Evolutionary conservation across 2,329 filamentous ascomycete species (phyloP).

Genomic region (Nannizziopsis barbatae): DNA sequence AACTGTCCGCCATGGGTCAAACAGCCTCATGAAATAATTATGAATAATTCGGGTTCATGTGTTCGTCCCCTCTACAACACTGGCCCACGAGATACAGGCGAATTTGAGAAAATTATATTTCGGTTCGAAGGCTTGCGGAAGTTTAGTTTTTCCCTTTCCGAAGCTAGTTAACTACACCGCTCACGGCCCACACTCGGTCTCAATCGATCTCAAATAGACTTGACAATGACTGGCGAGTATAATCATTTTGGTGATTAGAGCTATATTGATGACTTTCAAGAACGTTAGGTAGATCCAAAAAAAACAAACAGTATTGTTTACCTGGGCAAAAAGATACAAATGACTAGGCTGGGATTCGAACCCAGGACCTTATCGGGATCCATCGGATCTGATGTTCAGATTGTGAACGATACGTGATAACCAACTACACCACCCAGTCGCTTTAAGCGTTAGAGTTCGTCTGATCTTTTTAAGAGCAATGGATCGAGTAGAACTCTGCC

Average conservation of each 20-base stretch:
- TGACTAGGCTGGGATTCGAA: slow-evolving; percentile 16
- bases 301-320: background rate
- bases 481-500: too few relatives aligned
- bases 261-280: too few relatives aligned
- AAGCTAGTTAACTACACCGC: background rate
- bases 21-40: background rate
- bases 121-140: background rate
- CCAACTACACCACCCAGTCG: slow-evolving; percentile 16
- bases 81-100: background rate
- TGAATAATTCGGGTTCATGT: background rate
- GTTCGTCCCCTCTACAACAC: background rate
- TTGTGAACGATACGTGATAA: slow-evolving; percentile 15
- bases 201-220: background rate
- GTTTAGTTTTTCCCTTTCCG: background rate
- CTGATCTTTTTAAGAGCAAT: background rate
- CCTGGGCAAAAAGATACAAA: slow-evolving; percentile 2
- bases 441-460: background rate
- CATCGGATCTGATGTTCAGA: slow-evolving; percentile 4
- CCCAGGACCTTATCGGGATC: slow-evolving; percentile 15
- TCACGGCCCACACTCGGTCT: background rate
- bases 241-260: background rate
- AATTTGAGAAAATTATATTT: slow-evolving; percentile 7
- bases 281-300: too few relatives aligned
- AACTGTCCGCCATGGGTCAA: slow-evolving; percentile 15
- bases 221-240: too few relatives aligned